Conservation (phyloP, 2,329 filamentous ascomycete genomes). For the Apiospora pterosperma region DNA sequence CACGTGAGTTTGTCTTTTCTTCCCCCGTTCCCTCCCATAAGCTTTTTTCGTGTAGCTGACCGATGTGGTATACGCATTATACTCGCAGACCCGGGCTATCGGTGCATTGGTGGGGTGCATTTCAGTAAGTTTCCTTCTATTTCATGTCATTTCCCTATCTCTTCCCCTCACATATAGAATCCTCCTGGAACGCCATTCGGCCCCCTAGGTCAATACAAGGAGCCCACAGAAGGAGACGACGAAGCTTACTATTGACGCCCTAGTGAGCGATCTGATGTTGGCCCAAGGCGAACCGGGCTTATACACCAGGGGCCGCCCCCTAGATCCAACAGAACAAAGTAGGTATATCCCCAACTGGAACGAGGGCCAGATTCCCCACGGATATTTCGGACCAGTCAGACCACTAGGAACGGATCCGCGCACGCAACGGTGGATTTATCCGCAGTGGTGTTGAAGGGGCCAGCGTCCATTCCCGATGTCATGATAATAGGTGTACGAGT, state of each 20-base stretch:
- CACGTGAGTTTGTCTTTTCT: neutral
- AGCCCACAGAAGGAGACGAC: neutral
- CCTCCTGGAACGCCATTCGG: no score
- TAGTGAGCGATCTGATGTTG: slow-evolving; percentile 12
- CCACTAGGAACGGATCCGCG: neutral
- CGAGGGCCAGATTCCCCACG: neutral
- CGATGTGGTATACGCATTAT: neutral
- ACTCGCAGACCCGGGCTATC: neutral
- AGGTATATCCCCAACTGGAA: neutral
- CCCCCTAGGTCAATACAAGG: no score
- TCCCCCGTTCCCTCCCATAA: no score
- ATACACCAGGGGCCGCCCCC: neutral
- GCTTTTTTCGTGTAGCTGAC: neutral
- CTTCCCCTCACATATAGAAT: neutral
- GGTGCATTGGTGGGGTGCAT: neutral
- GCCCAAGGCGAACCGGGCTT: slow-evolving; percentile 11
- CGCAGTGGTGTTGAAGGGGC: neutral
- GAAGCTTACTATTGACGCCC: slow-evolving; percentile 4
- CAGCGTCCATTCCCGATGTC: neutral
- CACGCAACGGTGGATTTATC: neutral
- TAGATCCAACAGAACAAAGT: neutral
- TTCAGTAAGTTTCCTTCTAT: neutral
- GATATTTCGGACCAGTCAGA: neutral
- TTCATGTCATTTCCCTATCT: neutral
- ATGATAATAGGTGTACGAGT: neutral